A percentile compares a stretch with the other conserved stretches of the same genome.
These are phyloP conservation scores for Curvularia spicifera DNA, from an alignment of 2,329 filamentous ascomycete genomes.

Conservation along the genomic window DNA sequence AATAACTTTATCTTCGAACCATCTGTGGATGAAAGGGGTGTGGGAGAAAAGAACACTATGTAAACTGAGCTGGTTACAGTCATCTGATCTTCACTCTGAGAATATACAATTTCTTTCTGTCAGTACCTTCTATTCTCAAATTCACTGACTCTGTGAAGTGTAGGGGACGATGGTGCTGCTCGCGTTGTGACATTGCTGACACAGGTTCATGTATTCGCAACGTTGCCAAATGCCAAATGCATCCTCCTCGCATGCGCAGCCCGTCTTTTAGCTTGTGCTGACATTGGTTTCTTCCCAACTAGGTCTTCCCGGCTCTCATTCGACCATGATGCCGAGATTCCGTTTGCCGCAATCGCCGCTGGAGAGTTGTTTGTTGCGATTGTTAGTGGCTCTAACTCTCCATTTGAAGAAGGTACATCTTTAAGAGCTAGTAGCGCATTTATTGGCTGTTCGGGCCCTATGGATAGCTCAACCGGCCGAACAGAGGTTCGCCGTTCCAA, in stretches of 20 bases:
- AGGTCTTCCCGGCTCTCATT: neutral
- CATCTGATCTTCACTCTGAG: neutral
- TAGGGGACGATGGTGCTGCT: neutral
- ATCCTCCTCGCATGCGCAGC: slow-evolving; percentile 36
- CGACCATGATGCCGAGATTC: too few species aligned
- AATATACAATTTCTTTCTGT: neutral
- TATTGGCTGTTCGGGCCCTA: too few species aligned
- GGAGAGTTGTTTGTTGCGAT: too few species aligned
- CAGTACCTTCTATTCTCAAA: neutral
- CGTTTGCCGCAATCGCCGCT: too few species aligned
- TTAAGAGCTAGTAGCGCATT: too few species aligned
- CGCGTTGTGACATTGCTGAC: neutral
- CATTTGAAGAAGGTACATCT: too few species aligned
- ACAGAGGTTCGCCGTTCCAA: too few species aligned
- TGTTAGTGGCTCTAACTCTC: too few species aligned
- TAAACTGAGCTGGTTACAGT: neutral
- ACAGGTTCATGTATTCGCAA: neutral
- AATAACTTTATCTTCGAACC: neutral
- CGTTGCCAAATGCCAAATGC: slow-evolving; percentile 31
- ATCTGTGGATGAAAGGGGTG: neutral
- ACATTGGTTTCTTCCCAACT: slow-evolving; percentile 18
- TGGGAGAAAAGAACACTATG: neutral
- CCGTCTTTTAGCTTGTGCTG: slow-evolving; percentile 35
- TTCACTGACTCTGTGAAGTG: neutral
- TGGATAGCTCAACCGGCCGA: too few species aligned